Conservation (phyloP, 345 rosid species). For the Aegle marmelos region DNA sequence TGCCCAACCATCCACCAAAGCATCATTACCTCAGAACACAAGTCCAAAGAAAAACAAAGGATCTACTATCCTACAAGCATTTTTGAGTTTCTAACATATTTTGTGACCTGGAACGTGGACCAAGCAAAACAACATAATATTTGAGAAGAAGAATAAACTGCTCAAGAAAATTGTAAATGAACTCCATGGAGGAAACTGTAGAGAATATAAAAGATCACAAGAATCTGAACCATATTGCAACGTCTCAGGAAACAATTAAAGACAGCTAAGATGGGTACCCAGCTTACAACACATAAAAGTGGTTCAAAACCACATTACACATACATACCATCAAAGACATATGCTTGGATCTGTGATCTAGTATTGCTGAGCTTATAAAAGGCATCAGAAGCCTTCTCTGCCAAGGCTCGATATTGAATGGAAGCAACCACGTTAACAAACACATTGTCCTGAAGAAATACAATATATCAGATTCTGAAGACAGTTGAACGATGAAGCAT, state of each 20-base stretch:
- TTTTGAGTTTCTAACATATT: not conserved
- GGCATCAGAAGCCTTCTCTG: constrained; percentile 39
- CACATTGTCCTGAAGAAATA: constrained; percentile 34
- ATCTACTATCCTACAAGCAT: not conserved
- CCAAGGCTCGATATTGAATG: constrained; percentile 37
- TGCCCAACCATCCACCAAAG: too few species aligned
- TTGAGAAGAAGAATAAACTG: not conserved
- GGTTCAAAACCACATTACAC: not conserved
- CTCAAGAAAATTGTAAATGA: not conserved
- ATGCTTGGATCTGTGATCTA: constrained; percentile 38
- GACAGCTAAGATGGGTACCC: not conserved
- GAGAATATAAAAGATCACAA: not conserved
- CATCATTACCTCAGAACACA: not conserved
- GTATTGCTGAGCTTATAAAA: constrained; percentile 45
- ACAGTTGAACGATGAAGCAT: not conserved
- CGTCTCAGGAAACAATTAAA: not conserved
- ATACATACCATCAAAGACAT: constrained; percentile 41
- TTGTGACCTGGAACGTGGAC: too few species aligned
- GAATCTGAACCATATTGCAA: not conserved
- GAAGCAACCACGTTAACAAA: constrained; percentile 48
- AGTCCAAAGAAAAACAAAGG: constrained; percentile 3
- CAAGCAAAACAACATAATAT: not conserved
- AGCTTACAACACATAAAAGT: not conserved
- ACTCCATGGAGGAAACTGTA: not conserved
- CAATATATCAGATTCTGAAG: not conserved